These are phyloP conservation scores for Epichloe typhina DNA, from an alignment of 2,329 filamentous ascomycete genomes.

Conservation along the genomic window DNA sequence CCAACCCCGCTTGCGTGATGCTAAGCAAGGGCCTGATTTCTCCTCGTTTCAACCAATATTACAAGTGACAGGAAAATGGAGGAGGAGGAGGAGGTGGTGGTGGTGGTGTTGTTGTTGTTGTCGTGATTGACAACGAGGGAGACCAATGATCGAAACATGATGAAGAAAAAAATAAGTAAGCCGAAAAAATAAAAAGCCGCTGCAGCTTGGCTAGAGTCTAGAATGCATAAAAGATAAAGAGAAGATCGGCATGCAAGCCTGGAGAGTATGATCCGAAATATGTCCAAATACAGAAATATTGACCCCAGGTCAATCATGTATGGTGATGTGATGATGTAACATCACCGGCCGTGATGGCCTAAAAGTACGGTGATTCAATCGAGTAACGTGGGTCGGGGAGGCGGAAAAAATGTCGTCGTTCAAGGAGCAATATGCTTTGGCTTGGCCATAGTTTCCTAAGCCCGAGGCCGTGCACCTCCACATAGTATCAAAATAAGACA, in stretches of 20 bases:
- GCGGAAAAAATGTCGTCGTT: not conserved
- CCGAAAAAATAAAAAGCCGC: constrained; percentile 7
- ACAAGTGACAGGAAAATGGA: not conserved
- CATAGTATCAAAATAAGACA: not conserved
- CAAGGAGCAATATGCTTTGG: not conserved
- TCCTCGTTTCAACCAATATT: constrained; percentile 1
- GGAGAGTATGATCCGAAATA: constrained; percentile 19
- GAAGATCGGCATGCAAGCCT: constrained; percentile 9
- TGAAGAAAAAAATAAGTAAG: constrained; percentile 1
- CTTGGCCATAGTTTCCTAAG: no score
- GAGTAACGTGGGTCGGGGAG: not conserved
- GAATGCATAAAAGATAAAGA: constrained; percentile 20
- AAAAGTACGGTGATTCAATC: not conserved
- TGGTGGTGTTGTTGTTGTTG: constrained; percentile 2
- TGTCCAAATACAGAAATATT: constrained; percentile 17
- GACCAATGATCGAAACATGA: not conserved
- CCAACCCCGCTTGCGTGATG: not conserved
- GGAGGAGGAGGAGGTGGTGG: constrained; percentile 1
- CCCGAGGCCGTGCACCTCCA: not conserved
- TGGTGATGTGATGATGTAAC: constrained; percentile 8
- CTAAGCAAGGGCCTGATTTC: not conserved
- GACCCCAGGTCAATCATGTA: constrained; percentile 16
- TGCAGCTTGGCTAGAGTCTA: constrained; percentile 20
- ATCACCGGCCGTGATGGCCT: not conserved
- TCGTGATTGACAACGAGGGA: constrained; percentile 12